Conservation (phyloP, 495 filamentous ascomycete genomes). For the Clavariopsis aquatica region DNA sequence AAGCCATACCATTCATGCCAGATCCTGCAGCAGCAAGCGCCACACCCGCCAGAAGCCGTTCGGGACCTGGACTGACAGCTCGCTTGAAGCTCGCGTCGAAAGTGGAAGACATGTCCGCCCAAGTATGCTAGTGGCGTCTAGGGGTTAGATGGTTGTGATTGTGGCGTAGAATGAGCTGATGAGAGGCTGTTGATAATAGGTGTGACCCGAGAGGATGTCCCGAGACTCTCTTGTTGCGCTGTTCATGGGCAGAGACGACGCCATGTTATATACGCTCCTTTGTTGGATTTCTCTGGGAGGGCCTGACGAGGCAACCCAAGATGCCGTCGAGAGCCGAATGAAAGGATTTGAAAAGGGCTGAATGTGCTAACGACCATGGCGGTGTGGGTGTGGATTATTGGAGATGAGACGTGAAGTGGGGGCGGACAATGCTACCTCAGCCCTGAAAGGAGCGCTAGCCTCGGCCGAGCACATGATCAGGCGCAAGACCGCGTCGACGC, state of each 20-base stretch:
- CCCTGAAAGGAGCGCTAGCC: neutral
- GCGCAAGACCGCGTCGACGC: neutral
- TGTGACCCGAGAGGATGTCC: neutral
- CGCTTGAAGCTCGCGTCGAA: conserved; percentile 20
- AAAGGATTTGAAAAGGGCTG: no score
- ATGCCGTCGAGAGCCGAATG: no score
- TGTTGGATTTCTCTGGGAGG: no score
- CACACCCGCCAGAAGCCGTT: conserved; percentile 23
- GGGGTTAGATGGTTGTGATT: neutral
- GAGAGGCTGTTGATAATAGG: neutral
- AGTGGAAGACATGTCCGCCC: conserved; percentile 6
- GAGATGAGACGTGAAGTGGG: neutral
- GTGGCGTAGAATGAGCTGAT: neutral
- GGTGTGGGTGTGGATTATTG: no score
- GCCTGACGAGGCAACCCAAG: no score
- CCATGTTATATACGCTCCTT: no score
- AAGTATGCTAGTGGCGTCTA: neutral
- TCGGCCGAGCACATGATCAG: neutral
- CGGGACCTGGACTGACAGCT: conserved; percentile 14
- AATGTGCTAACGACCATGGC: no score
- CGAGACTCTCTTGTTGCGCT: no score
- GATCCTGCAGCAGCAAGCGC: conserved; percentile 29
- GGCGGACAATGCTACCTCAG: neutral
- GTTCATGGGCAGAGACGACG: no score
- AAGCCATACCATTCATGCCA: conserved; percentile 14